These are phyloP conservation scores for Epichloe typhina DNA, from an alignment of 2,329 filamentous ascomycete genomes.

Conservation along the genomic window DNA sequence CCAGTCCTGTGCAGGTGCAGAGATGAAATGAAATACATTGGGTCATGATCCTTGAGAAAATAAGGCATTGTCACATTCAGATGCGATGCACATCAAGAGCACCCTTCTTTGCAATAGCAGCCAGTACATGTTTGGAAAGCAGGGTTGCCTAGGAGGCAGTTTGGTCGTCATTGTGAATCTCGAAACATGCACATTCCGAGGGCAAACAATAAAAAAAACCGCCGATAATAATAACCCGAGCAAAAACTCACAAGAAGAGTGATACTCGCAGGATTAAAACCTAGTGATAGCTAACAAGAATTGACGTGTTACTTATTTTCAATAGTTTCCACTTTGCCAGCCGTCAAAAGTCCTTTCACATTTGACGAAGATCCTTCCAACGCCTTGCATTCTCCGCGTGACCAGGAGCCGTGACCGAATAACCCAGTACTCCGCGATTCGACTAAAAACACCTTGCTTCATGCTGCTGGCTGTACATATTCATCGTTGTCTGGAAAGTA, in stretches of 20 bases:
- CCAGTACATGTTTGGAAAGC: background rate
- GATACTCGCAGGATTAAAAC: background rate
- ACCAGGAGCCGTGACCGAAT: background rate
- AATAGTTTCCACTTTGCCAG: background rate
- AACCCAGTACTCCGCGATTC: background rate
- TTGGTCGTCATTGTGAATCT: background rate
- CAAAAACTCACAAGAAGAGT: background rate
- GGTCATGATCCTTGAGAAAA: background rate
- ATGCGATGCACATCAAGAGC: background rate
- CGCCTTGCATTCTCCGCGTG: background rate
- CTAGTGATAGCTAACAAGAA: background rate
- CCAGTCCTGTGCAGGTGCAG: constrained; percentile 40
- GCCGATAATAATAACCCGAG: background rate
- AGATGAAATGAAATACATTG: constrained; percentile 17
- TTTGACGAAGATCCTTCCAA: background rate
- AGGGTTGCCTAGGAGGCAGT: background rate
- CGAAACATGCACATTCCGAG: background rate
- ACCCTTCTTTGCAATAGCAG: background rate
- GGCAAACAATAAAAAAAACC: background rate
- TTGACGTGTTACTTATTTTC: background rate
- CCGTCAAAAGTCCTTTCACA: background rate
- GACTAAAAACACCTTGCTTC: background rate
- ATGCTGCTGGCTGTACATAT: background rate
- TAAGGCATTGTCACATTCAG: background rate
- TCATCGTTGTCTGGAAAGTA: constrained; percentile 40